Evolutionary conservation across 192 early-diverging fungal genomes (phyloP), one percentile per base, ranked within the genome.

Genomic region (Backusella liffmaniae): DNA sequence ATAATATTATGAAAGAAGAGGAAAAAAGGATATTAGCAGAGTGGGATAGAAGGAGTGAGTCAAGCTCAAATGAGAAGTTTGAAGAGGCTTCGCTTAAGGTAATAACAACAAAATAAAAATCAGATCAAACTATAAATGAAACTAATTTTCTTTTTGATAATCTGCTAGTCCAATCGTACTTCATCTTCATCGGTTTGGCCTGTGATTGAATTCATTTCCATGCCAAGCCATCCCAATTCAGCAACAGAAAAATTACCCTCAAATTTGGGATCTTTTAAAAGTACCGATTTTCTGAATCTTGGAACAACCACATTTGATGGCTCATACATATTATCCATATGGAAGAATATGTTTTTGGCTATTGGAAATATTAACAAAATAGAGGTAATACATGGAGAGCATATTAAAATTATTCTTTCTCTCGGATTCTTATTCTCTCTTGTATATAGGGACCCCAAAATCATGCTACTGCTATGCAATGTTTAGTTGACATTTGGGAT

Each of bases 321-420:
- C 0, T 81, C 82, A 41, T 66, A 51, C 30, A 80, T 86, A 4
- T 76, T 91, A 5, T 80, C 75, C 5, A 65, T 89, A 8, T 96
- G 94, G 94, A 95, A 95, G 67, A 94, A 94, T 68, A 83, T 95
- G 70, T 75, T 96, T 15, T 92, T 91, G 77, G 80, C 91, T 12
- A 69, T 96, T 34, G 95, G 95, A 1, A 90, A 94, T 75, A 66
- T 93, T 13, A 94, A 94, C 66, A 67, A 83, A 13, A 93, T 95
- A 35, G 67, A 88, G 78, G 46, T 72, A 15, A 66, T 16, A 67
- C 13, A 23, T 59, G 1, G 5, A 56, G 30, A 56, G 30, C 62
- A 51, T 15, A 21, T 71, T 44, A 44, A 44, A 44, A 16, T 2
- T 16, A 44, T 39, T 12, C 42, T 13, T 44, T 44, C 15, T 44